Conservation (phyloP, 108 stramenopile genomes). For the Skeletonema grethae region DNA sequence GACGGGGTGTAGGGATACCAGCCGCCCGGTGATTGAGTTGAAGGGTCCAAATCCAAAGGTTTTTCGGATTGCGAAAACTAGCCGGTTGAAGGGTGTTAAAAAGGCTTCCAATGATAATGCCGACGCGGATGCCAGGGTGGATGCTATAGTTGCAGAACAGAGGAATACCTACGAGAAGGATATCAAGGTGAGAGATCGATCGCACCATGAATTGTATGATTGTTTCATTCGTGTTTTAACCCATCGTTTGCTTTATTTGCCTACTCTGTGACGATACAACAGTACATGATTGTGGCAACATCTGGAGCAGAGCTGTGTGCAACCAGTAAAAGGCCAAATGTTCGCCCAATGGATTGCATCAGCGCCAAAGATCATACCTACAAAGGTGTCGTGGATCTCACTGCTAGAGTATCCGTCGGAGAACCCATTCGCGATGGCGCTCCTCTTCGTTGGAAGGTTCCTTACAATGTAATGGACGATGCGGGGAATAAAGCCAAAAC, state of each 20-base stretch:
- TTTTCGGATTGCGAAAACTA: slow-evolving; percentile 68
- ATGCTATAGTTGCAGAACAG: slow-evolving; percentile 42
- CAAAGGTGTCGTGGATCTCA: slow-evolving; percentile 74
- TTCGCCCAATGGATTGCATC: slow-evolving; percentile 67
- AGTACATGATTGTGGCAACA: slow-evolving; percentile 67
- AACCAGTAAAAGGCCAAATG: slow-evolving; percentile 52
- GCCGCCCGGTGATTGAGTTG: slow-evolving; percentile 75
- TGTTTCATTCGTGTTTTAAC: slow-evolving; percentile 3
- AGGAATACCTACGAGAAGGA: slow-evolving; percentile 66
- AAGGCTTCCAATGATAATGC: slow-evolving; percentile 15
- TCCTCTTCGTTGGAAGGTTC: slow-evolving; percentile 75
- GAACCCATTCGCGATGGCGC: slow-evolving; percentile 63
- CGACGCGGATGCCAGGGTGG: slow-evolving; percentile 28
- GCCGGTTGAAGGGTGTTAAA: slow-evolving; percentile 67
- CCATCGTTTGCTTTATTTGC: slow-evolving; percentile 1
- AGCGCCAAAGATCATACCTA: slow-evolving; percentile 77
- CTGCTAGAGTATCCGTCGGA: slow-evolving; percentile 66
- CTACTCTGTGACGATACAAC: neutral
- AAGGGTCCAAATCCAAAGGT: slow-evolving; percentile 85
- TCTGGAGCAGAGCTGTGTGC: slow-evolving; percentile 88
- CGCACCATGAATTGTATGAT: neutral
- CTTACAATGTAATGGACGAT: slow-evolving; percentile 86
- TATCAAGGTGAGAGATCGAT: slow-evolving; percentile 56
- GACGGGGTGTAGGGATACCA: slow-evolving; percentile 86
- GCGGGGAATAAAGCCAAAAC: slow-evolving; percentile 82